A percentile compares a stretch with the other conserved stretches of the same genome.
phyloP scores from a whole-genome alignment of 352 stramenopile genomes.

The Pythium brachiatum region DNA sequence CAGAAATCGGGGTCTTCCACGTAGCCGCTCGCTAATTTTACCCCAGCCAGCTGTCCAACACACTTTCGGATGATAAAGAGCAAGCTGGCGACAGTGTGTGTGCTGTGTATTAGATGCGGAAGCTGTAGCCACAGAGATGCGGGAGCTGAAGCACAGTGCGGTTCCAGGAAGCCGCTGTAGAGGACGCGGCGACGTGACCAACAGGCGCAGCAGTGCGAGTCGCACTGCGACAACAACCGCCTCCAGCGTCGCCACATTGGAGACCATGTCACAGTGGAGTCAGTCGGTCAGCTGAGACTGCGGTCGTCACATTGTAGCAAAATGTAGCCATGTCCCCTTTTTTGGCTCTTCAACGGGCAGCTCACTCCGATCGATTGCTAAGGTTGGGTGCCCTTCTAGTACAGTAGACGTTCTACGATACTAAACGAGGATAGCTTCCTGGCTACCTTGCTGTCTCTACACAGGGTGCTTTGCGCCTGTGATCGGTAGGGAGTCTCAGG shows the following conservation, averaged over 20 bases:
- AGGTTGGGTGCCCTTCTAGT: too few relatives aligned
- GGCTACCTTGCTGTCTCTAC: too few relatives aligned
- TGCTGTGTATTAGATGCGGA: too few relatives aligned
- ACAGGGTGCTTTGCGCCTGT: too few relatives aligned
- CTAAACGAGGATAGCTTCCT: too few relatives aligned
- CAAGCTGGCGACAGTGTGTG: not conserved
- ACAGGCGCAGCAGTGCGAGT: too few relatives aligned
- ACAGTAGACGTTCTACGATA: too few relatives aligned
- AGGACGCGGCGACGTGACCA: not conserved
- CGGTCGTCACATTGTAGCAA: slow-evolving; percentile 10
- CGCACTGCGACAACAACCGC: not conserved
- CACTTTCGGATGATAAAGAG: not conserved
- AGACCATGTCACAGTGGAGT: not conserved
- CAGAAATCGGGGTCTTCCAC: not conserved
- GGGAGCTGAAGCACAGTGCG: not conserved
- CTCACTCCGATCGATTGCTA: too few relatives aligned
- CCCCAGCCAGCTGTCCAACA: not conserved
- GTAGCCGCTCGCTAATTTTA: not conserved
- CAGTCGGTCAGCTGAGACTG: slow-evolving; percentile 5
- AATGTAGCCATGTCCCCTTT: slow-evolving; percentile 16
- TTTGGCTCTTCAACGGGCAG: not conserved
- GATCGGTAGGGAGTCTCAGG: too few relatives aligned
- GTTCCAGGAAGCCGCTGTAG: not conserved
- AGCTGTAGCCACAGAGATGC: not conserved
- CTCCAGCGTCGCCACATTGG: not conserved